Percentiles rank a stretch among this genome's conserved stretches.
phyloP scores from a whole-genome alignment of 306 rosid genomes.

The Quercus cerris region DNA sequence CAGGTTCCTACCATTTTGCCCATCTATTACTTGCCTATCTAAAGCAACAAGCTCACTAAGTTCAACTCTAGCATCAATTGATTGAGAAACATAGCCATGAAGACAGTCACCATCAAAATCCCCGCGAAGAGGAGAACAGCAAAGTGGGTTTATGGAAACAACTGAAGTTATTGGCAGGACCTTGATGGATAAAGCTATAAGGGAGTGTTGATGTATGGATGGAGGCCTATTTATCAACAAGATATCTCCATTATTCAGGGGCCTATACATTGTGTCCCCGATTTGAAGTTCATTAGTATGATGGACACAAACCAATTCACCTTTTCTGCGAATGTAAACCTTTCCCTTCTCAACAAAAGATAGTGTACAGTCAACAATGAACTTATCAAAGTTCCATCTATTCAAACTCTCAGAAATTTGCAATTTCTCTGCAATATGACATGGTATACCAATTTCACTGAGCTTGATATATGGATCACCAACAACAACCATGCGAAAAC shows the following conservation, averaged over 20 bases:
- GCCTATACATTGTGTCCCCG: constrained; percentile 75
- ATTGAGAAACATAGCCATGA: constrained; percentile 90
- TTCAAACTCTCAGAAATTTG: constrained; percentile 64
- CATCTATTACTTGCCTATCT: constrained; percentile 71
- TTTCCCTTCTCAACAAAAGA: constrained; percentile 62
- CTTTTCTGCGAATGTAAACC: constrained; percentile 52
- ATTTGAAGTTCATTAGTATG: constrained; percentile 46
- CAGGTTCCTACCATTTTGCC: constrained; percentile 85
- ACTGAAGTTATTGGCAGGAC: constrained; percentile 70
- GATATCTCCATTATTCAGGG: constrained; percentile 67
- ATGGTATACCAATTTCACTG: constrained; percentile 78
- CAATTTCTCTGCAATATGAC: constrained; percentile 77
- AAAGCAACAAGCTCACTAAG: constrained; percentile 80
- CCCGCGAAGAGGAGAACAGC: constrained; percentile 93
- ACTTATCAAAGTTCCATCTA: constrained; percentile 53
- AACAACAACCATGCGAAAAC: constrained; percentile 78
- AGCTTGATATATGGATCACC: constrained; percentile 91
- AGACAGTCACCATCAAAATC: constrained; percentile 99
- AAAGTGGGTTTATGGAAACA: constrained; percentile 75
- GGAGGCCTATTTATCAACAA: constrained; percentile 94
- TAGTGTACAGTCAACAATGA: constrained; percentile 49
- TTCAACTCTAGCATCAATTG: constrained; percentile 72
- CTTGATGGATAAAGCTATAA: constrained; percentile 62
- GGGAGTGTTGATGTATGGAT: constrained; percentile 92
- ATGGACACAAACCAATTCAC: constrained; percentile 33